Evolutionary conservation across 1,139 yeast species (phyloP).

Genomic region (Lodderomyces jiufengensis): DNA sequence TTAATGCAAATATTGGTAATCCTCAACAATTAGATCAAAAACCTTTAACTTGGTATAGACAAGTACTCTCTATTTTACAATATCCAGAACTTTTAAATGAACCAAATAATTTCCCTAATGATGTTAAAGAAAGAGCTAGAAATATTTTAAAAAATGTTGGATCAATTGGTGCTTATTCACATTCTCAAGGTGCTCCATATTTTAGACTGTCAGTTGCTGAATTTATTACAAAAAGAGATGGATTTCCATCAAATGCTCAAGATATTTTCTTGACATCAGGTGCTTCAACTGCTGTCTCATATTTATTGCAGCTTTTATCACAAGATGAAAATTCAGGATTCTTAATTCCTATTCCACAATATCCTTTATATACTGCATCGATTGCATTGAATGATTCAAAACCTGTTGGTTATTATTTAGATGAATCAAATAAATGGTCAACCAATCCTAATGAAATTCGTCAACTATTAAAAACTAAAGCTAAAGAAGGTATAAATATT

Average conservation of each 20-base stretch:
- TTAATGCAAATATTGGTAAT: conserved; percentile 92
- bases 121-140: conserved; percentile 71
- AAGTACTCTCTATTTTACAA: conserved; percentile 80
- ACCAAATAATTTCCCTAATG: conserved; percentile 50
- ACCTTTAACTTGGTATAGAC: conserved; percentile 94
- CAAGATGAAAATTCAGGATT: conserved; percentile 72
- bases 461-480: conserved; percentile 48
- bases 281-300: conserved; percentile 86
- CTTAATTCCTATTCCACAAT: conserved; percentile 94
- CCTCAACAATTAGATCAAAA: conserved; percentile 95
- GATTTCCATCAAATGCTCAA: conserved; percentile 53
- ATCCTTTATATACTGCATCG: conserved; percentile 92
- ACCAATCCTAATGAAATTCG: conserved; percentile 69
- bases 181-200: conserved; percentile 78
- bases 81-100: conserved; percentile 63
- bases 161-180: conserved; percentile 91
- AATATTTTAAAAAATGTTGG: conserved; percentile 59
- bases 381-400: conserved; percentile 77
- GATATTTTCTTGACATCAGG: conserved; percentile 86
- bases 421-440: conserved; percentile 81
- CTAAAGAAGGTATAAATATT: conserved; percentile 55
- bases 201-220: conserved; percentile 77
- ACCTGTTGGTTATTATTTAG: conserved; percentile 82
- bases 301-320: conserved; percentile 68
- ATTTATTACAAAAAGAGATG: conserved; percentile 65